A percentile compares a stretch with the other conserved stretches of the same genome.
Conservation (phyloP, 2,329 filamentous ascomycete species). For the Decorospora gaudefroyi region DNA sequence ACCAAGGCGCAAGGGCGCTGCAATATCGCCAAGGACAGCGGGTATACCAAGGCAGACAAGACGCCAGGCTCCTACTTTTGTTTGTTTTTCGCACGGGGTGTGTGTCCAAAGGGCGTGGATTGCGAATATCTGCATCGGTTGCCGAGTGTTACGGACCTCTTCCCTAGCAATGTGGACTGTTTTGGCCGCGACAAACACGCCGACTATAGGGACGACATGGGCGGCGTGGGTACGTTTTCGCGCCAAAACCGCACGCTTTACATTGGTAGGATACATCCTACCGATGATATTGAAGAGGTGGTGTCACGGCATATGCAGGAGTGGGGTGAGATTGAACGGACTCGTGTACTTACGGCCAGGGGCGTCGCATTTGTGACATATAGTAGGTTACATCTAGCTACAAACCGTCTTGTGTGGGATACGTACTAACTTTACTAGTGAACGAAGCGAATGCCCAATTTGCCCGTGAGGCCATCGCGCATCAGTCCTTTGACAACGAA, state of each 20-base stretch:
- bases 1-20: slow-evolving; percentile 82
- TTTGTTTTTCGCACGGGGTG: slow-evolving; percentile 82
- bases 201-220: slow-evolving; percentile 97
- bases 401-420: no score
- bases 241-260: slow-evolving; percentile 93
- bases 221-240: slow-evolving; percentile 91
- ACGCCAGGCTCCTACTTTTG: slow-evolving; percentile 80
- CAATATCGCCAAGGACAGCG: slow-evolving; percentile 72
- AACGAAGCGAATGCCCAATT: slow-evolving; percentile 66
- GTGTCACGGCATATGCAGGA: slow-evolving; percentile 94
- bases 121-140: slow-evolving; percentile 93
- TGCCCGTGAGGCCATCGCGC: slow-evolving; percentile 84
- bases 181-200: slow-evolving; percentile 92
- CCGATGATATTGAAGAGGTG: slow-evolving; percentile 95
- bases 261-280: slow-evolving; percentile 90
- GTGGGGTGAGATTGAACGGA: slow-evolving; percentile 91
- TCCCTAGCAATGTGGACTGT: slow-evolving; percentile 92
- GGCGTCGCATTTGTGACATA: slow-evolving; percentile 97
- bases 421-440: no score
- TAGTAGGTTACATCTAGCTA: no score
- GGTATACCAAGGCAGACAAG: slow-evolving; percentile 57
- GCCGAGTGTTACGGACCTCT: slow-evolving; percentile 83
- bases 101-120: slow-evolving; percentile 83
- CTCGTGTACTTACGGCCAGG: slow-evolving; percentile 81
- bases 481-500: slow-evolving; percentile 86